Conservation (phyloP, 1,139 yeast genomes). For the Insectozyma bohioensis region DNA sequence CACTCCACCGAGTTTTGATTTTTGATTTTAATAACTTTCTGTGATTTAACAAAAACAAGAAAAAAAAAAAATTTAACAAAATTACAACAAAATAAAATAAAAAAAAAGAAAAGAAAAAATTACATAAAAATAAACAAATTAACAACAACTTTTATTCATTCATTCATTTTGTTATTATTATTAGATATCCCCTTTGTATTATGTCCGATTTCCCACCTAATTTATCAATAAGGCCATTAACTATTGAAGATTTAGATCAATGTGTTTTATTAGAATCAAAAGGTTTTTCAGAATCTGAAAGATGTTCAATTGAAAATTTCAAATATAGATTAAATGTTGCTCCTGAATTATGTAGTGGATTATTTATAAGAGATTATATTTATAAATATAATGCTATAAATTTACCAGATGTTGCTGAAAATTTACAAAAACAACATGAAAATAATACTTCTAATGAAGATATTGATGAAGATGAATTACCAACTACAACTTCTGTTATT, state of each 20-base stretch:
- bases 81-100: not conserved
- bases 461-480: constrained; percentile 39
- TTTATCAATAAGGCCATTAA: constrained; percentile 80
- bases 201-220: constrained; percentile 52
- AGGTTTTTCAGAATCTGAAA: constrained; percentile 67
- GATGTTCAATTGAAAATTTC: constrained; percentile 64
- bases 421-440: constrained; percentile 26
- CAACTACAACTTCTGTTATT: constrained; percentile 50
- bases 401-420: constrained; percentile 43
- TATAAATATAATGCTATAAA: constrained; percentile 45
- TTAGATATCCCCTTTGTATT: too few relatives aligned
- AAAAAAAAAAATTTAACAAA: too few relatives aligned
- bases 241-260: constrained; percentile 64
- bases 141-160: not conserved
- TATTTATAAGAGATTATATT: constrained; percentile 71
- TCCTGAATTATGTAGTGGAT: constrained; percentile 89
- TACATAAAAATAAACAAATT: not conserved
- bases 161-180: too few relatives aligned
- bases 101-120: not conserved
- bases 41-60: too few relatives aligned
- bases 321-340: constrained; percentile 72
- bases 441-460: constrained; percentile 25
- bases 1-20: too few relatives aligned
- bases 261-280: constrained; percentile 60
- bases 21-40: too few relatives aligned